phyloP scores from a whole-genome alignment of 306 rosid genomes.

The Datisca glomerata region DNA sequence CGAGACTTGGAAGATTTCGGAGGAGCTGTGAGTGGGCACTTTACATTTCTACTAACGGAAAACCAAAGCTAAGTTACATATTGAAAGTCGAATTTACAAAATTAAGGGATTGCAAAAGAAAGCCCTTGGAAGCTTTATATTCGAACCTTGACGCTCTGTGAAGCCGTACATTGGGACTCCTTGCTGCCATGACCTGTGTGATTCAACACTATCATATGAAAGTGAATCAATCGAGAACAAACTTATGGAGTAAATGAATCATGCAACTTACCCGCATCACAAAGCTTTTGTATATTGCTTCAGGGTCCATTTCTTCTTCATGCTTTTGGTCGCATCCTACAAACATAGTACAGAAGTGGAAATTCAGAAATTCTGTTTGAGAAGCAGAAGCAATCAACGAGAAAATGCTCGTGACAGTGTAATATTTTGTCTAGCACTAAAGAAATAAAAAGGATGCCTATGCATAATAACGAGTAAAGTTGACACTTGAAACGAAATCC shows the following conservation, averaged over 20 bases:
- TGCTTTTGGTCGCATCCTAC: conserved; percentile 87
- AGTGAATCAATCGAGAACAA: neutral
- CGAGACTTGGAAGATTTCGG: conserved; percentile 57
- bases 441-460: neutral
- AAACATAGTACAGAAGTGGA: neutral
- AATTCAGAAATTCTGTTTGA: neutral
- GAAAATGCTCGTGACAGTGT: neutral
- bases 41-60: conserved; percentile 33
- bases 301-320: conserved; percentile 69
- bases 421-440: neutral
- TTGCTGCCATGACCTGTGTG: conserved; percentile 86
- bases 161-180: conserved; percentile 78
- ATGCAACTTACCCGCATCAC: conserved; percentile 63
- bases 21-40: conserved; percentile 80
- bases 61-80: neutral
- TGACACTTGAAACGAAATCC: too few species aligned
- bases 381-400: neutral
- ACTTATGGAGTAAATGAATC: neutral
- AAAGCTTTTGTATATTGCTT: conserved; percentile 57
- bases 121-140: neutral
- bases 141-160: conserved; percentile 47
- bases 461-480: too few species aligned
- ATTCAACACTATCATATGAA: conserved; percentile 8
- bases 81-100: neutral
- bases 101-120: neutral